Conservation (phyloP, 106 monocot genomes). For the Phalaenopsis aphrodite region DNA sequence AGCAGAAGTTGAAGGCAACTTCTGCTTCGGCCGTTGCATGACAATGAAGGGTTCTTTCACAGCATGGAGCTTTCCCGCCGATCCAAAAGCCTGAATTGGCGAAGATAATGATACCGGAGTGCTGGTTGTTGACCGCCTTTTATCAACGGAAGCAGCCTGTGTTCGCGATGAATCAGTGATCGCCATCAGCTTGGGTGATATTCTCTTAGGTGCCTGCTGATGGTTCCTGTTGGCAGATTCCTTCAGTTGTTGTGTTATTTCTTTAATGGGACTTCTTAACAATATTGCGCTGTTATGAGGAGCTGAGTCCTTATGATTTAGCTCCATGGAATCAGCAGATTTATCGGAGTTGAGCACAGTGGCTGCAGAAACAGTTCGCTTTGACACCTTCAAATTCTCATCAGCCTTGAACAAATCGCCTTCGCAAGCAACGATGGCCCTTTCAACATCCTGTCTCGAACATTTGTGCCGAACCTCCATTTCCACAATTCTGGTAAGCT, state of each 20-base stretch:
- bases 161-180: neutral
- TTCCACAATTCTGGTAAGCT: constrained; percentile 51
- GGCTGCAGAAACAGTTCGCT: constrained; percentile 25
- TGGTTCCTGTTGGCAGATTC: neutral
- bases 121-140: neutral
- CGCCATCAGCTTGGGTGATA: neutral
- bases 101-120: constrained; percentile 11
- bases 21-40: constrained; percentile 69
- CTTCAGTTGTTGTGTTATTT: constrained; percentile 24
- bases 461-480: constrained; percentile 59
- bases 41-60: constrained; percentile 46
- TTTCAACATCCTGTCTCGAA: constrained; percentile 84
- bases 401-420: constrained; percentile 74
- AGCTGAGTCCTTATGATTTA: neutral
- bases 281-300: neutral
- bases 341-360: constrained; percentile 15
- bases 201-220: neutral
- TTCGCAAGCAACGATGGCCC: constrained; percentile 62
- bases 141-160: neutral
- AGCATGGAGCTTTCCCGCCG: neutral
- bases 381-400: constrained; percentile 43
- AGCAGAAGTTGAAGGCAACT: constrained; percentile 16
- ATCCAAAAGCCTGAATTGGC: constrained; percentile 22
- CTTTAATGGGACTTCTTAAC: constrained; percentile 14
- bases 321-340: constrained; percentile 9